Evolutionary conservation across 306 rosid genomes (phyloP), one percentile per base, ranked within the genome.

Genomic region (Lagenaria siceraria): DNA sequence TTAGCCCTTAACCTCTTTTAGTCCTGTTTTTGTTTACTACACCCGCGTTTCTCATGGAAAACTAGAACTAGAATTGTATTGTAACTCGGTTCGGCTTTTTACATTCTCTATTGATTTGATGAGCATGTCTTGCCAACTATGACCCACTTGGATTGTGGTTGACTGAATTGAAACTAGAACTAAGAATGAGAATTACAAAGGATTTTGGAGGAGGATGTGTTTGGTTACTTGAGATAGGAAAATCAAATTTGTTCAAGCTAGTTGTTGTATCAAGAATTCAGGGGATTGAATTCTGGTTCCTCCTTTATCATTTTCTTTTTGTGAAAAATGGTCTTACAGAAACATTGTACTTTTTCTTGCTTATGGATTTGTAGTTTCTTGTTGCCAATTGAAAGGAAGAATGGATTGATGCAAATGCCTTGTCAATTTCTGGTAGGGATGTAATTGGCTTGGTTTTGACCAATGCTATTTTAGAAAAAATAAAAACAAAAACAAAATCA

Each of bases 1-100:
- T 46, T 74, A 75, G 29, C 38, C 43, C 13, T 64, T 64, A 64
- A 10, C 49, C 82, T 76, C 76, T 66, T 72, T 74, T 78, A 53
- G 77, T 78, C 51, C 81, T 55, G 85, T 79, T 59, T 80, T 82
- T 25, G 21, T 74, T 27, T 54, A 27, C 40, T 12, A 2, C 21
- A 15, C 6, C 21, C 49, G 52, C 17, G 21, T 40, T 68, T 68
- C 29, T 68, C 74, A 66, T 42, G 49, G 31, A 66, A 9, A 56
- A 17, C 33, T 46, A 42, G 64, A 22, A 29, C 35, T 31, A 42
- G 51, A 56, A 29, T 35, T 74, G 48, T 52, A 46, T 24, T 36
- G 10, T 4, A 46, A 21, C n/a, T 49, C 8, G n/a, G 40, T 29
- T 48, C 18, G 60, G 33, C 18, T 38, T 64, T n/a, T 10, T 22